Evolutionary conservation across 2,329 filamentous ascomycete species (phyloP), one percentile per base, ranked within the genome.

Genomic region (Sporothrix sp.): DNA sequence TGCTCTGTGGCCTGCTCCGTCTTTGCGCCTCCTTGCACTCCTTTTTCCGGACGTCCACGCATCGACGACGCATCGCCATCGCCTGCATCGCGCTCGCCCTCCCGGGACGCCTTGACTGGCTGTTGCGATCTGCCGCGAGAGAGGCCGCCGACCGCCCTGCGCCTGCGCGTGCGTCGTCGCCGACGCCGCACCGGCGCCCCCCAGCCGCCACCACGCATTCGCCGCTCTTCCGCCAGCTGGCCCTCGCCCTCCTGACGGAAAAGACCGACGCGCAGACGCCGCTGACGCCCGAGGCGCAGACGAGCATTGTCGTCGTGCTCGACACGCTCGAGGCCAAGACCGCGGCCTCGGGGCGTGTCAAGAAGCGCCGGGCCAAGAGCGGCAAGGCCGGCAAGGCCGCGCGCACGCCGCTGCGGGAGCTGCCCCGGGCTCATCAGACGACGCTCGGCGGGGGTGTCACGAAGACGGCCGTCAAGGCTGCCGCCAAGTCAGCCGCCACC

Each of bases 81-180:
- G 44, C 25, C 9, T 27, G 13, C 1, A 9, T n/a, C 6, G 20
- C 11, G 20, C n/a, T 37, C 43, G 9, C 28, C 33, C 30, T 18
- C 14, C 23, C 16, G 71, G 72, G 78, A 82, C 73, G 71, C 79
- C 78, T 82, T 82, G 60, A 78, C 71, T 82, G 78, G 78, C 79
- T 71, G 62, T 79, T 71, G 61, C 35, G n/a, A n/a, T n/a, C n/a
- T n/a, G n/a, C n/a, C n/a, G n/a, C 35, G 43, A 45, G 43, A 45
- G 21, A 28, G 6, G 25, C 5, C 25, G 25, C 10, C 25, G 25
- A 28, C 6, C 25, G 25, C 10, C 13, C 7, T 33, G 38, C 25
- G 42, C 42, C 42, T 20, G 18, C 28, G 10, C 36, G 36, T 38
- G 23, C 18, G 36, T 23, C 36, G 36, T 38, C 36, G 7, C 14